Evolutionary conservation across 108 stramenopile species (phyloP), one percentile per base, ranked within the genome.

Genomic region (Asterionellopsis glacialis): DNA sequence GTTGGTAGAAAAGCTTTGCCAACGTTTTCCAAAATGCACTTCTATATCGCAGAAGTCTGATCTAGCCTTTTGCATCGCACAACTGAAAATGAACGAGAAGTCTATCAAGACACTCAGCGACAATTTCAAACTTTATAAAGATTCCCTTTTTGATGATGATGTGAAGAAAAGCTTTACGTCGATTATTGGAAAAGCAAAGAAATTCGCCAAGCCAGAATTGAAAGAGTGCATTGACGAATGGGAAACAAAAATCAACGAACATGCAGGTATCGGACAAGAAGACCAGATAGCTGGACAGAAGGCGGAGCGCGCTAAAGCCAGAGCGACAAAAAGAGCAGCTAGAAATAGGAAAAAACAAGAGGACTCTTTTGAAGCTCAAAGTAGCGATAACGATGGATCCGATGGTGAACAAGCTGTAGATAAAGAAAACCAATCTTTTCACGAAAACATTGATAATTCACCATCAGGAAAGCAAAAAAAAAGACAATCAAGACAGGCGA

Each of bases 31-130:
- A 0, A 92, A 90, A 61, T 87, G 79, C 61, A 69, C 63, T 16
- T 73, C 67, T 19, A 85, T 84, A 41, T 61, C 61, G 51, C 89
- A 93, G 63, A 84, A 81, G 52, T 91, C 90, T 6, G 91, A 94
- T 58, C 67, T 98, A 21, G 87, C 95, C 3, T 98, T 87, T 64
- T 99, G 97, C 72, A 75, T 99, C 45, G 73, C 96, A 23, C 87
- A 93, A 55, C 79, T 98, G 45, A 88, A 90, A 67, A 72, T 92
- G 50, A 89, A 80, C 47, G 97, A 97, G 48, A 88, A 86, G 64
- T 85, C 85, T 23, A 71, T 94, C 65, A 89, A 89, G 72, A 80
- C 61, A 15, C 76, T 98, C 15, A 75, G 76, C 15, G 98, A 98
- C 64, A 69, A 76, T 55, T 91, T 93, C 76, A 86, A 88, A 56